These are phyloP conservation scores for Geum urbanum DNA, from an alignment of 306 rosid species.

Conservation along the genomic window DNA sequence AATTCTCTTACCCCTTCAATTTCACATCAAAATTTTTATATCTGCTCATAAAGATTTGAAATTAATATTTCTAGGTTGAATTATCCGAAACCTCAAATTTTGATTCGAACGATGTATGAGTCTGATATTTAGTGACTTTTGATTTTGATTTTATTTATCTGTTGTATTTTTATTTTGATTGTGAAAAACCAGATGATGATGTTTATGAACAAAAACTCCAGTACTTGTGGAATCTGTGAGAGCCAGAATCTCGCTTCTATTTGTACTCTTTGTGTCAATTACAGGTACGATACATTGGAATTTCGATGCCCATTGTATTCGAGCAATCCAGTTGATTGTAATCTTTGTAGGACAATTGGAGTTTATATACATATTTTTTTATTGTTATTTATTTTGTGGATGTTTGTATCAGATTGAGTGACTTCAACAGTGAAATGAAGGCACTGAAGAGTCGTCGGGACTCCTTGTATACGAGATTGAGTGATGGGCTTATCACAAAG, in stretches of 20 bases:
- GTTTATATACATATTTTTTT: neutral
- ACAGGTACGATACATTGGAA: constrained; percentile 38
- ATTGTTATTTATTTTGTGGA: too few species aligned
- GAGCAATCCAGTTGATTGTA: neutral
- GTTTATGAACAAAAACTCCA: constrained; percentile 56
- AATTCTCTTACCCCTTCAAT: too few species aligned
- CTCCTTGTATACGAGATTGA: constrained; percentile 55
- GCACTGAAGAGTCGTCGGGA: constrained; percentile 66
- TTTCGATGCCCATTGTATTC: neutral
- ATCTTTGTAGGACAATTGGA: neutral
- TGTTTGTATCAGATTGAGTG: constrained; percentile 51
- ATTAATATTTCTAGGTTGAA: neutral
- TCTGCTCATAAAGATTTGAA: neutral
- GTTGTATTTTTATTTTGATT: neutral
- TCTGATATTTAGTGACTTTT: neutral
- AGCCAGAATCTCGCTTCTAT: constrained; percentile 68
- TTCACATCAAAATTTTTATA: neutral
- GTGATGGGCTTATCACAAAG: constrained; percentile 75
- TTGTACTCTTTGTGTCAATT: constrained; percentile 74
- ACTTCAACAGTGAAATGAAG: constrained; percentile 46
- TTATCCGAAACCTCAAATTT: neutral
- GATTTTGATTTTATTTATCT: neutral
- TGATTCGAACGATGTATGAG: neutral
- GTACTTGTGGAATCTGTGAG: constrained; percentile 75
- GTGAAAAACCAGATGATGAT: constrained; percentile 33